Conservation (phyloP, 2,329 filamentous ascomycete genomes). For the Colletotrichum lentis region DNA sequence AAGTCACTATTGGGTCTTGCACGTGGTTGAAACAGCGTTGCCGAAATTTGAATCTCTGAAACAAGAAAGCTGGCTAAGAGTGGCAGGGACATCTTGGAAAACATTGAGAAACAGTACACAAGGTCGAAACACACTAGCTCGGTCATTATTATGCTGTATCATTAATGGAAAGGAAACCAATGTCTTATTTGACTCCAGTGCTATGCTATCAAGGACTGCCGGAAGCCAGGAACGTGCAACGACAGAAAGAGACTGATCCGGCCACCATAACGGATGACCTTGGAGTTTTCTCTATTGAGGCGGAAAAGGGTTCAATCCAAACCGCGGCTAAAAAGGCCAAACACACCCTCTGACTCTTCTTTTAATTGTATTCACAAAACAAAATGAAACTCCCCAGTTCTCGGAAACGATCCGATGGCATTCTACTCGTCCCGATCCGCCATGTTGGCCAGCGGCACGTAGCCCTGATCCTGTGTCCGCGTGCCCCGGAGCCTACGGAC, state of each 20-base stretch:
- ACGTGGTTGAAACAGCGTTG: neutral
- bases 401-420: neutral
- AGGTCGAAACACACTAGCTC: neutral
- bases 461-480: constrained; percentile 61
- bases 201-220: constrained; percentile 15
- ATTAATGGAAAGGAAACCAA: neutral
- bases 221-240: neutral
- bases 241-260: neutral
- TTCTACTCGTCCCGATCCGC: constrained; percentile 46
- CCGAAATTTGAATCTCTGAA: neutral
- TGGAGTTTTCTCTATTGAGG: neutral
- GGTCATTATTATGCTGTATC: too few relatives aligned
- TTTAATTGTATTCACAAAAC: constrained; percentile 14
- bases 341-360: neutral
- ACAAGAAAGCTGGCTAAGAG: neutral
- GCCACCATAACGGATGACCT: neutral
- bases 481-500: constrained; percentile 48
- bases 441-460: constrained; percentile 65
- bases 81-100: neutral
- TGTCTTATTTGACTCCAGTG: constrained; percentile 6
- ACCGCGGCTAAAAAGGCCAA: neutral
- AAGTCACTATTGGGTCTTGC: neutral
- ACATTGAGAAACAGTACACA: neutral
- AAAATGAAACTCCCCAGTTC: neutral
- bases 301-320: neutral